Percentiles rank a stretch among this genome's conserved stretches.
Conservation (phyloP, 2,329 filamentous ascomycete genomes). For the Fusarium robinianum region DNA sequence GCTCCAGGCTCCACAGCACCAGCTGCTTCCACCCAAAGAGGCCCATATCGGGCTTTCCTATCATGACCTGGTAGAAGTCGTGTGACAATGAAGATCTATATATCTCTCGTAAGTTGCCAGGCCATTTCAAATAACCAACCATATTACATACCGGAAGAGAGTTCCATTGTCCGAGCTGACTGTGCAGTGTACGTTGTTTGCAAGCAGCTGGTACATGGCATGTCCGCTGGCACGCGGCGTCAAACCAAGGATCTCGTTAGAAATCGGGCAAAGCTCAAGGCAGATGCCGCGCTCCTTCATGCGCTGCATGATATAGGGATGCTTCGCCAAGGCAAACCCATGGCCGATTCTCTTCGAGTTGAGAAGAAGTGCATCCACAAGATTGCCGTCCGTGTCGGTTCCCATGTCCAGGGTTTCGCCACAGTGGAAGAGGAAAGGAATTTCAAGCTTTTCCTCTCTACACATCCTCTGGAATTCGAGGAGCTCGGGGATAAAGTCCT, state of each 20-base stretch:
- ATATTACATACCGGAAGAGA: constrained; percentile 63
- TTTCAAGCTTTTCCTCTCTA: constrained; percentile 51
- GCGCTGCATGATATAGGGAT: constrained; percentile 66
- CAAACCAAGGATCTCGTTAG: constrained; percentile 74
- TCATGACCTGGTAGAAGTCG: constrained; percentile 77
- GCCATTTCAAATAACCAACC: background rate
- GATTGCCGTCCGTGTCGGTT: constrained; percentile 66
- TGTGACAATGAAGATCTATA: constrained; percentile 70
- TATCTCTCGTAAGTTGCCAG: constrained; percentile 3
- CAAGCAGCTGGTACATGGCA: constrained; percentile 68
- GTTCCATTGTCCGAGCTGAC: constrained; percentile 77
- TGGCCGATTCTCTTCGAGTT: constrained; percentile 73
- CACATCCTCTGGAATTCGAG: constrained; percentile 61
- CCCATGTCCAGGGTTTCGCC: constrained; percentile 74
- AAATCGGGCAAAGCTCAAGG: constrained; percentile 77
- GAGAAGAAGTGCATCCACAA: constrained; percentile 69
- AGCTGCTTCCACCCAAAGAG: constrained; percentile 74
- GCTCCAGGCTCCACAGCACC: constrained; percentile 64
- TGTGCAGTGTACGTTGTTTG: constrained; percentile 74
- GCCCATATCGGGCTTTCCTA: constrained; percentile 68
- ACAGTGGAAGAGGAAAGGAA: constrained; percentile 77
- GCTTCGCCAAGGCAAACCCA: constrained; percentile 70
- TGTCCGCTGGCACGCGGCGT: constrained; percentile 69
- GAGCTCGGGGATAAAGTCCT: constrained; percentile 59
- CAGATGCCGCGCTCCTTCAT: constrained; percentile 69